Evolutionary conservation across 768 basidiomycete genomes (phyloP).

Genomic region (Calvatia gigantea): DNA sequence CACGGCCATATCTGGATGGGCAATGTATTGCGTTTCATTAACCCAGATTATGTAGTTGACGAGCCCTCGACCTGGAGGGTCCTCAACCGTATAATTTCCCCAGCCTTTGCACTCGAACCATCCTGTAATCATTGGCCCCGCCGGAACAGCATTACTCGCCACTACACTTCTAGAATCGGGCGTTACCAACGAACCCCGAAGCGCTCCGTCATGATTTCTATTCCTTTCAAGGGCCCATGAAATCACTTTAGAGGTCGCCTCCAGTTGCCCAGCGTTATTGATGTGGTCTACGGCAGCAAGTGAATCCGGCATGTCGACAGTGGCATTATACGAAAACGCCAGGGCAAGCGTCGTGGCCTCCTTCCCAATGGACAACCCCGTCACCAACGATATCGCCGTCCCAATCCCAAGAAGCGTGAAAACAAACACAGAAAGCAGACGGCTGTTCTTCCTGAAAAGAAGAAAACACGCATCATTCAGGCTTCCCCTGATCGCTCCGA

Average conservation of each 20-base stretch:
- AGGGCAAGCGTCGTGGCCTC: neutral
- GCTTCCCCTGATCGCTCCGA: constrained; percentile 16
- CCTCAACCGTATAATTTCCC: constrained; percentile 6
- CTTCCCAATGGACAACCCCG: constrained; percentile 14
- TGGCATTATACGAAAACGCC: constrained; percentile 5
- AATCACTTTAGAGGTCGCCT: constrained; percentile 13
- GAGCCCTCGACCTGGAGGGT: neutral
- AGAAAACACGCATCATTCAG: constrained; percentile 10
- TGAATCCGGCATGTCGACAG: constrained; percentile 10
- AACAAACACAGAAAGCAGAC: constrained; percentile 12
- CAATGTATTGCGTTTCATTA: neutral
- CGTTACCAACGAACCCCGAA: constrained; percentile 12
- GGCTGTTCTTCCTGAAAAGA: constrained; percentile 10
- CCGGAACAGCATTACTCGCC: constrained; percentile 10
- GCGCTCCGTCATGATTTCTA: constrained; percentile 9
- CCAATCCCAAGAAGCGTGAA: constrained; percentile 10
- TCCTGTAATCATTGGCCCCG: constrained; percentile 10
- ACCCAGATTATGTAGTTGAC: neutral
- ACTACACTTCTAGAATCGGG: constrained; percentile 11
- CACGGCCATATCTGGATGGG: constrained; percentile 1
- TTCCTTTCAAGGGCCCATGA: constrained; percentile 14
- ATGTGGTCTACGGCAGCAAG: neutral
- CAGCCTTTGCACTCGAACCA: constrained; percentile 11
- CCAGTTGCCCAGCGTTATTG: constrained; percentile 13
- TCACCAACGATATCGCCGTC: constrained; percentile 10